Evolutionary conservation across 2,329 filamentous ascomycete species (phyloP).

Genomic region (Cladosporium sp.): DNA sequence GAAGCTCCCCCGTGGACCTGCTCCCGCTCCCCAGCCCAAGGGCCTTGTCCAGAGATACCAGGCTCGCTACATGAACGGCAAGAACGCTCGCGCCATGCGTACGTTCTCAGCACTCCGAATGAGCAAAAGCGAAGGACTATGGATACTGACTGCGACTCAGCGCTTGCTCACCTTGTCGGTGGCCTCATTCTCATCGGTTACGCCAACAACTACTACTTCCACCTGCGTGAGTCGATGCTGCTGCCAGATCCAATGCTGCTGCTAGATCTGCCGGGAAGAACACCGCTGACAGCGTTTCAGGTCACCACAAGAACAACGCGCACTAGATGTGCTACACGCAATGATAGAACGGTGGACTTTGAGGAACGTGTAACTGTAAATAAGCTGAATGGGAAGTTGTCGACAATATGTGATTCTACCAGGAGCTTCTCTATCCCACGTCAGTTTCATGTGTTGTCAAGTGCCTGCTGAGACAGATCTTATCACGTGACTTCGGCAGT

Average conservation of each 20-base stretch:
- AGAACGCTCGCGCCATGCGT: conserved; percentile 87
- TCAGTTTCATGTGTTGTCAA: too few relatives aligned
- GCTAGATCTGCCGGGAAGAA: too few relatives aligned
- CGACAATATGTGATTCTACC: neutral
- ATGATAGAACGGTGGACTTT: neutral
- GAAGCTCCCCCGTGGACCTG: conserved; percentile 89
- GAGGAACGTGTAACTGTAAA: conserved; percentile 17
- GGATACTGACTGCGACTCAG: conserved; percentile 46
- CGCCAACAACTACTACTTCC: conserved; percentile 99
- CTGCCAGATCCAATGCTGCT: neutral
- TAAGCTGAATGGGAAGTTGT: conserved; percentile 12
- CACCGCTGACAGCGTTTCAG: conserved; percentile 46
- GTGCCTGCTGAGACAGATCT: neutral
- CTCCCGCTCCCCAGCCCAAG: conserved; percentile 74
- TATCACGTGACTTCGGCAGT: neutral
- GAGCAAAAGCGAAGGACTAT: neutral
- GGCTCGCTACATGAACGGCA: conserved; percentile 74
- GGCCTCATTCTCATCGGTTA: conserved; percentile 79
- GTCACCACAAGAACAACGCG: conserved; percentile 99
- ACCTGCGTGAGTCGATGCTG: conserved; percentile 71
- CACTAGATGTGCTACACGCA: conserved; percentile 57
- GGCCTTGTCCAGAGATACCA: conserved; percentile 87
- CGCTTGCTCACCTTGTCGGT: conserved; percentile 80
- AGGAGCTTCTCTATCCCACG: too few relatives aligned
- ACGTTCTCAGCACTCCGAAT: conserved; percentile 42